Evolutionary conservation across 352 stramenopile genomes (phyloP).

Genomic region (Globisporangium spiculum): DNA sequence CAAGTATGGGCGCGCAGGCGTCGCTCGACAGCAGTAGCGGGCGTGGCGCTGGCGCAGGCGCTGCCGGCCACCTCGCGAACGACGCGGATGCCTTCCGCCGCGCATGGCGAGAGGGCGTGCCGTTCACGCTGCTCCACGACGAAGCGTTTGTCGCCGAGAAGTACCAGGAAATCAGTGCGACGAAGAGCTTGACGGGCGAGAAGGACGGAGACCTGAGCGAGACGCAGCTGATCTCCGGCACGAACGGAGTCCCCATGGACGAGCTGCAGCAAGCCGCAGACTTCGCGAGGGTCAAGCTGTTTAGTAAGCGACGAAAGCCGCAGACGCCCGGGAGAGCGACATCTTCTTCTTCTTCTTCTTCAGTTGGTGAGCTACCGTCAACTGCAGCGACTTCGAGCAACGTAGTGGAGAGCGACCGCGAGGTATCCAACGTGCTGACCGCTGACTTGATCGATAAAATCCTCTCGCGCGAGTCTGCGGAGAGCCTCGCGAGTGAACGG

Average conservation of each 20-base stretch:
- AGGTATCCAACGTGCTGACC: constrained; percentile 27
- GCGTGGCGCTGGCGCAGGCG: neutral
- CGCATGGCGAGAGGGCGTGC: constrained; percentile 47
- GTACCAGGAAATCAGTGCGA: constrained; percentile 39
- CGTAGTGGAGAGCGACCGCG: constrained; percentile 20
- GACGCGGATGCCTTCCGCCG: constrained; percentile 18
- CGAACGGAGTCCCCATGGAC: constrained; percentile 48
- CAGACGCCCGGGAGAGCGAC: neutral
- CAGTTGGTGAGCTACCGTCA: neutral
- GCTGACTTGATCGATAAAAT: constrained; percentile 36
- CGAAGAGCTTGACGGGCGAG: constrained; percentile 14
- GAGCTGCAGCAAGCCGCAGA: constrained; percentile 63
- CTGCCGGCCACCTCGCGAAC: neutral
- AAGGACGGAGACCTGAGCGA: constrained; percentile 24
- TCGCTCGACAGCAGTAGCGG: constrained; percentile 1
- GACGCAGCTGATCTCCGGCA: constrained; percentile 28
- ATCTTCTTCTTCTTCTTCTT: neutral
- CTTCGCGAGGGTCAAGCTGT: constrained; percentile 54
- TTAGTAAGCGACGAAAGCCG: constrained; percentile 22
- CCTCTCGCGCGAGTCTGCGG: constrained; percentile 36
- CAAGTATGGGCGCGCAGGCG: constrained; percentile 11
- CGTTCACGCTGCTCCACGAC: constrained; percentile 72
- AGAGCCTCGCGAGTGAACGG: constrained; percentile 33
- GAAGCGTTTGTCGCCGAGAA: constrained; percentile 68
- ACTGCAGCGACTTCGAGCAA: neutral